Evolutionary conservation across 1,284 basidiomycete genomes (phyloP).

Genomic region (Naganishia cerealis): DNA sequence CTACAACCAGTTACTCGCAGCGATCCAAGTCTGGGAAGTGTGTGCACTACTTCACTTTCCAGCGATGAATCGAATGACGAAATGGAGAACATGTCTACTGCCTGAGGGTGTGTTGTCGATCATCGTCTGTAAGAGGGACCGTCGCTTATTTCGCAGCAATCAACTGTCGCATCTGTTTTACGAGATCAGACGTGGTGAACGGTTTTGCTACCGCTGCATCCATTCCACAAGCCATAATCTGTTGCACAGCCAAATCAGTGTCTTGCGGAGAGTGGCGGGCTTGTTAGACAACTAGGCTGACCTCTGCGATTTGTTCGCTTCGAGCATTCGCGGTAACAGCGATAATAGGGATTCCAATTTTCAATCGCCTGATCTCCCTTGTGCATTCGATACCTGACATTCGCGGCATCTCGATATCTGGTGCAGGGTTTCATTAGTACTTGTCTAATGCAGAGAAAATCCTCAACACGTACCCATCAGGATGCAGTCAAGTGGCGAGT

Average conservation of each 20-base stretch:
- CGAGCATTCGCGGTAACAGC: slow-evolving; percentile 39
- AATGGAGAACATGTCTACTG: background rate
- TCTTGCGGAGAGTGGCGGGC: background rate
- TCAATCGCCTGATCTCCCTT: slow-evolving; percentile 30
- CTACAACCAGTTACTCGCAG: background rate
- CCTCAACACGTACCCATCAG: slow-evolving; percentile 32
- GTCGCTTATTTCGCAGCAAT: background rate
- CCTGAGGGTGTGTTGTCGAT: background rate
- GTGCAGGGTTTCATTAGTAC: background rate
- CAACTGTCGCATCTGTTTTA: slow-evolving; percentile 27
- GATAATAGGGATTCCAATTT: slow-evolving; percentile 34
- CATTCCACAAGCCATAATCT: slow-evolving; percentile 37
- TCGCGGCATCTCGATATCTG: slow-evolving; percentile 39
- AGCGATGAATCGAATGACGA: background rate
- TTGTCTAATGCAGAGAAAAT: background rate
- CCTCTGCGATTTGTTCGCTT: slow-evolving; percentile 32
- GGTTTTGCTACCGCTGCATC: slow-evolving; percentile 36
- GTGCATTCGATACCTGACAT: slow-evolving; percentile 37
- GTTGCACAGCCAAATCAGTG: background rate
- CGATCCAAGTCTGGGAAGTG: slow-evolving; percentile 7
- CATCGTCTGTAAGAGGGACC: background rate
- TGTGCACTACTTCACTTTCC: slow-evolving; percentile 30
- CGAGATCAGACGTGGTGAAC: slow-evolving; percentile 33
- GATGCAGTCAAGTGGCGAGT: slow-evolving; percentile 33
- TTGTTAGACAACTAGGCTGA: background rate